Percentiles rank a stretch among this genome's conserved stretches.
phyloP scores from a whole-genome alignment of 2,329 filamentous ascomycete genomes.

The Arthrobotrys pseudoclavata region DNA sequence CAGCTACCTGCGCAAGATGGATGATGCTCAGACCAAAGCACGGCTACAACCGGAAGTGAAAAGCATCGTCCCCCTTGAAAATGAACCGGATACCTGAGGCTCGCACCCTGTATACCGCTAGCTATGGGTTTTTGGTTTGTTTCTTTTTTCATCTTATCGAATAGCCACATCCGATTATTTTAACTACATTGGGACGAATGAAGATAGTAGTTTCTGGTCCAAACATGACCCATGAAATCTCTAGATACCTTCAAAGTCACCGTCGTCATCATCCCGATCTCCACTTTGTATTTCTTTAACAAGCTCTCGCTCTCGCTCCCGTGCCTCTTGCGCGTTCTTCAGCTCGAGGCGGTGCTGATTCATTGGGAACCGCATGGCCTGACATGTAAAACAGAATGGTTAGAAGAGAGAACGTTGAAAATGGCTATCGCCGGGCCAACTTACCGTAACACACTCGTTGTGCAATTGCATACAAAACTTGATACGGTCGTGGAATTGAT shows the following conservation, averaged over 20 bases:
- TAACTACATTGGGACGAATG: not conserved
- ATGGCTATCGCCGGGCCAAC: slow-evolving; percentile 62
- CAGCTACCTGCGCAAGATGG: slow-evolving; percentile 49
- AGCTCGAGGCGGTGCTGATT: slow-evolving; percentile 97
- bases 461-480: slow-evolving; percentile 90
- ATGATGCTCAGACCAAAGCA: slow-evolving; percentile 38
- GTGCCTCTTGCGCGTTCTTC: slow-evolving; percentile 98
- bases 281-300: slow-evolving; percentile 99
- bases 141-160: not conserved
- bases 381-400: slow-evolving; percentile 57
- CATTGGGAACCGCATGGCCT: slow-evolving; percentile 99
- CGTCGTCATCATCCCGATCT: slow-evolving; percentile 96
- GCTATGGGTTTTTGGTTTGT: not conserved
- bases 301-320: slow-evolving; percentile 94
- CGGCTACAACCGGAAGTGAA: slow-evolving; percentile 34
- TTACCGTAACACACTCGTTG: slow-evolving; percentile 97
- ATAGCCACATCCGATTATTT: not conserved
- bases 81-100: not conserved
- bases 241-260: slow-evolving; percentile 96
- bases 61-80: not conserved
- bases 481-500: slow-evolving; percentile 98
- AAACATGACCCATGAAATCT: slow-evolving; percentile 61
- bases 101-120: not conserved
- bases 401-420: slow-evolving; percentile 60
- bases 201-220: not conserved